Evolutionary conservation across 2,329 filamentous ascomycete genomes (phyloP).

Genomic region (Venturia carpophila): DNA sequence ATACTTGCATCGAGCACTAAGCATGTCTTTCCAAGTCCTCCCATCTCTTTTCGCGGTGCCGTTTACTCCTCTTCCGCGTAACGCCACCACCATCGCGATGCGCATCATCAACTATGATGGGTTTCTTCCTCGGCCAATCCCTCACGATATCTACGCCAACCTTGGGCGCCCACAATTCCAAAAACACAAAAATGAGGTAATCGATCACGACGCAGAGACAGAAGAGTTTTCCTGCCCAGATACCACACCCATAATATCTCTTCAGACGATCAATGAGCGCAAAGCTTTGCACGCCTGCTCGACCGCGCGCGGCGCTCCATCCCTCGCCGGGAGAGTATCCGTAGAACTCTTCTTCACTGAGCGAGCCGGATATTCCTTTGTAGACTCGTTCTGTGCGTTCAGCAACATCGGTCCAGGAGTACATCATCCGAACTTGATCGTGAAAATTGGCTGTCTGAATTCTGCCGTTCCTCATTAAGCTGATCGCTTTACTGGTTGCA

Average conservation of each 20-base stretch:
- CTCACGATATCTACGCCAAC: slow-evolving; percentile 81
- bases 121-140: slow-evolving; percentile 80
- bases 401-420: slow-evolving; percentile 95
- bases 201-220: slow-evolving; percentile 91
- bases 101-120: not conserved
- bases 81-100: not conserved
- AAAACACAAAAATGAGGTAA: slow-evolving; percentile 79
- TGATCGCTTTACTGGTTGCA: slow-evolving; percentile 84
- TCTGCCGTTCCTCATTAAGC: slow-evolving; percentile 72
- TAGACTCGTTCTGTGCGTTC: slow-evolving; percentile 91
- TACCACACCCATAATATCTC: slow-evolving; percentile 93
- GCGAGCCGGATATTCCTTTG: slow-evolving; percentile 80
- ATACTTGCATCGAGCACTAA: not conserved
- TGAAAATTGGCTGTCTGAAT: slow-evolving; percentile 92
- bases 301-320: slow-evolving; percentile 63
- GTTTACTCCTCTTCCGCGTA: slow-evolving; percentile 25
- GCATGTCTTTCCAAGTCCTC: slow-evolving; percentile 7
- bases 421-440: slow-evolving; percentile 96
- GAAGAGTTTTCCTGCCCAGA: slow-evolving; percentile 97
- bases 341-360: slow-evolving; percentile 82
- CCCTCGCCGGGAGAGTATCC: slow-evolving; percentile 62
- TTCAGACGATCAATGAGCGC: slow-evolving; percentile 92
- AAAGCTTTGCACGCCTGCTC: slow-evolving; percentile 70
- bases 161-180: slow-evolving; percentile 81
- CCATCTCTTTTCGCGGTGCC: slow-evolving; percentile 24